Evolutionary conservation across 2,329 filamentous ascomycete species (phyloP).

Genomic region (Emericellopsis cladophorae): DNA sequence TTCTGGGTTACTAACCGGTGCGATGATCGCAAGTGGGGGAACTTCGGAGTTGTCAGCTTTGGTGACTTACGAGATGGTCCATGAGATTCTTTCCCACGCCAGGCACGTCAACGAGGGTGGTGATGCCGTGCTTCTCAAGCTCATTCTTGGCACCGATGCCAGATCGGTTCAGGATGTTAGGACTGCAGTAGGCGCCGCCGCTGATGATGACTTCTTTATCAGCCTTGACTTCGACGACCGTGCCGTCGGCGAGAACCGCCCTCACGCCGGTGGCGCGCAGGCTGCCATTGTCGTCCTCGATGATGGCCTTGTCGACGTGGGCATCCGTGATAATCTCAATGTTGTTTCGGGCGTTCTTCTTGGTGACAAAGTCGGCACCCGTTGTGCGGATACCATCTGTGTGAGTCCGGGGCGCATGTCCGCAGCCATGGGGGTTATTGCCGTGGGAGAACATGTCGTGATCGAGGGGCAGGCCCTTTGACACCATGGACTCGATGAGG

Average conservation of each 20-base stretch:
- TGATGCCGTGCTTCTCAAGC: constrained; percentile 24
- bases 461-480: constrained; percentile 38
- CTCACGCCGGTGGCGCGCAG: constrained; percentile 30
- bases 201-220: constrained; percentile 26
- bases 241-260: constrained; percentile 26
- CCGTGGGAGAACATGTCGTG: constrained; percentile 44
- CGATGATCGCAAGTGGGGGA: neutral
- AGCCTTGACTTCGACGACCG: constrained; percentile 21
- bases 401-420: constrained; percentile 39
- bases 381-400: constrained; percentile 38
- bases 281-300: constrained; percentile 22
- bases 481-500: constrained; percentile 39
- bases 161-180: constrained; percentile 37
- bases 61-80: constrained; percentile 13
- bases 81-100: constrained; percentile 38
- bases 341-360: constrained; percentile 24
- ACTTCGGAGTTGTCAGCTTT: neutral
- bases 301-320: constrained; percentile 37
- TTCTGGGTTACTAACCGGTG: neutral
- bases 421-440: constrained; percentile 39
- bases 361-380: constrained; percentile 36
- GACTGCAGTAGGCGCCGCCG: constrained; percentile 36
- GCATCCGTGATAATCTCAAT: constrained; percentile 33
- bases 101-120: constrained; percentile 26
- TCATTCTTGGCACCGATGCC: constrained; percentile 35